Evolutionary conservation across 2,329 filamentous ascomycete species (phyloP).

Genomic region (Byssoonygena ceratinophila): DNA sequence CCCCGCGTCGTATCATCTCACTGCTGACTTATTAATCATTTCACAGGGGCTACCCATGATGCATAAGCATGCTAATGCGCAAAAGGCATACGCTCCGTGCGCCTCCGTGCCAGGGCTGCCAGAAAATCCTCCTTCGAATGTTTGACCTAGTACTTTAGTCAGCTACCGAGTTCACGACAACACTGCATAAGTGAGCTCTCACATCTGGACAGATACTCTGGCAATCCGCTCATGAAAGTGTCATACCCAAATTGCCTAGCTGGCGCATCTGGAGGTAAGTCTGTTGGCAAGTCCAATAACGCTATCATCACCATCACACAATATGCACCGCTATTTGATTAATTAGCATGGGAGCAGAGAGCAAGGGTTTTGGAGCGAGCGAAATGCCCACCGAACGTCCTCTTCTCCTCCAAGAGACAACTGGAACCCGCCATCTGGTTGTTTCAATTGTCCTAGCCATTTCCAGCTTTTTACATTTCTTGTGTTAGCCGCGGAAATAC

Average conservation of each 20-base stretch:
- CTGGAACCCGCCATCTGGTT: conserved; percentile 77
- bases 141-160: conserved; percentile 54
- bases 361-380: not conserved
- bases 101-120: conserved; percentile 78
- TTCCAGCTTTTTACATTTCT: conserved; percentile 49
- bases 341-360: conserved; percentile 12
- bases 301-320: conserved; percentile 79
- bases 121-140: conserved; percentile 88
- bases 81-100: conserved; percentile 94
- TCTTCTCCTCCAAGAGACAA: conserved; percentile 80
- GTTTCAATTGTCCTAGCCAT: conserved; percentile 80
- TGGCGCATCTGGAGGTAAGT: conserved; percentile 62
- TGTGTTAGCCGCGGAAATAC: not conserved
- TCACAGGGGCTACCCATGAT: conserved; percentile 70
- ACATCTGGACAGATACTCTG: conserved; percentile 72
- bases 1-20: conserved; percentile 1
- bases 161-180: conserved; percentile 3
- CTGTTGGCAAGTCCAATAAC: conserved; percentile 69
- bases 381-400: conserved; percentile 62
- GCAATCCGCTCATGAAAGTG: conserved; percentile 60
- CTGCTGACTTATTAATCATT: conserved; percentile 58
- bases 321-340: conserved; percentile 64
- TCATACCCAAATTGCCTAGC: conserved; percentile 52
- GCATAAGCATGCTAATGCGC: conserved; percentile 76
- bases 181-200: conserved; percentile 32